Evolutionary conservation across 345 rosid genomes (phyloP), one percentile per base, ranked within the genome.

Genomic region (Bruguiera sexangula): DNA sequence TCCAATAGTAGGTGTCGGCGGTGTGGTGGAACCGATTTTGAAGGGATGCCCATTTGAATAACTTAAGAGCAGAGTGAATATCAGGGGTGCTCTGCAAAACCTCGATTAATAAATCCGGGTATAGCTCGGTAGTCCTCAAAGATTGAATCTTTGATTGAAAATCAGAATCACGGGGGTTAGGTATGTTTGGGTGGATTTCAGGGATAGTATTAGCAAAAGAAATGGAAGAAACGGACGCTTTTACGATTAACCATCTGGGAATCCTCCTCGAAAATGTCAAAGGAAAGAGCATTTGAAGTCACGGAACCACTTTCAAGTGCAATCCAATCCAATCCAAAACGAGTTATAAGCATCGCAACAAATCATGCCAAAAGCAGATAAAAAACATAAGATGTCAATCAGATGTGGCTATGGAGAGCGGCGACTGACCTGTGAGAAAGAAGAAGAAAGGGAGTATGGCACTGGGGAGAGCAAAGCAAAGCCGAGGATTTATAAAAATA

Each of bases 31-130:
- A 86, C 66, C 65, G 60, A 70, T 76, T 79, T 22, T 82, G 86
- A 39, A 75, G 62, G 32, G 85, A 43, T 34, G 79, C 86, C 90
- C 86, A 86, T 74, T 81, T 81, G 80, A 86, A 86, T 26, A 84
- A 58, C 76, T 77, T 78, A 67, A 82, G 65, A 74, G 88, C 82
- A 31, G 86, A 76, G 70, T 39, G 67, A 27, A 69, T 24, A 68
- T 84, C 85, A 21, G 58, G 59, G 20, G 86, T 79, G 59, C 60
- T 56, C 8, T 79, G 78, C 70, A 86, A 79, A 76, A 82, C 78
- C 69, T 70, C 66, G 55, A 82, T 72, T 43, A 84, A 70, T 63
- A 27, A 68, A 54, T 77, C 86, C 0, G 90, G 86, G 74, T 34
- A 57, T 53, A 82, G 72, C 65, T 78, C 68, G 39, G 60, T 48